phyloP scores from a whole-genome alignment of 805 yeast genomes.

The Metschnikowia lachancei region DNA sequence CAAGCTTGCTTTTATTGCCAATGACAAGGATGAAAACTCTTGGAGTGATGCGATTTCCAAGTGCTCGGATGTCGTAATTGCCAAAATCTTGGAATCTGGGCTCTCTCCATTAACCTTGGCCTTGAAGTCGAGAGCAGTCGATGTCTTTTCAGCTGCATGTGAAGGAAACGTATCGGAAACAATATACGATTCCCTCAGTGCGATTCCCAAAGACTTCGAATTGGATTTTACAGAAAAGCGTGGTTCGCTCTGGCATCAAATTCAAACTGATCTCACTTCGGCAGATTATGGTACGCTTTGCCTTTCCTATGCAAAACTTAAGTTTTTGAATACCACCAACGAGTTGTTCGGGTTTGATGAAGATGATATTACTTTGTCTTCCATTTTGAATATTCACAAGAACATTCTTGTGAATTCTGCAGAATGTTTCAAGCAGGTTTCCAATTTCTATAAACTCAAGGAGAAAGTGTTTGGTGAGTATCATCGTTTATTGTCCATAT shows the following conservation, averaged over 20 bases:
- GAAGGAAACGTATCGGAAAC: not conserved
- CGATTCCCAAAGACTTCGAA: not conserved
- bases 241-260: slow-evolving; percentile 4
- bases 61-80: slow-evolving; percentile 17
- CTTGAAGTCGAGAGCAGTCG: not conserved
- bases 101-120: not conserved
- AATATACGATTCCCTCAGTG: slow-evolving; percentile 1
- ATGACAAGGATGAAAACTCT: not conserved
- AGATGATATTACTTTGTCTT: slow-evolving; percentile 8
- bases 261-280: slow-evolving; percentile 20
- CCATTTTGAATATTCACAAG: slow-evolving; percentile 22
- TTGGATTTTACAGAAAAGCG: not conserved
- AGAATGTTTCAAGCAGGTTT: slow-evolving; percentile 23
- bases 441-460: slow-evolving; percentile 42
- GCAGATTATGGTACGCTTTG: slow-evolving; percentile 22
- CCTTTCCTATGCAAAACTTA: slow-evolving; percentile 23
- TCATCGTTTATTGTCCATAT: slow-evolving; percentile 18
- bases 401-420: slow-evolving; percentile 22
- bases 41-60: slow-evolving; percentile 10
- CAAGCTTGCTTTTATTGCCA: not conserved
- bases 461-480: slow-evolving; percentile 39
- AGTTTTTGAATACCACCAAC: slow-evolving; percentile 27
- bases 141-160: not conserved
- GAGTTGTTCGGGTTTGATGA: slow-evolving; percentile 8
- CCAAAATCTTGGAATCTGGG: slow-evolving; percentile 19